Evolutionary conservation across 2,329 filamentous ascomycete genomes (phyloP).

Genomic region (Alternaria sp.): DNA sequence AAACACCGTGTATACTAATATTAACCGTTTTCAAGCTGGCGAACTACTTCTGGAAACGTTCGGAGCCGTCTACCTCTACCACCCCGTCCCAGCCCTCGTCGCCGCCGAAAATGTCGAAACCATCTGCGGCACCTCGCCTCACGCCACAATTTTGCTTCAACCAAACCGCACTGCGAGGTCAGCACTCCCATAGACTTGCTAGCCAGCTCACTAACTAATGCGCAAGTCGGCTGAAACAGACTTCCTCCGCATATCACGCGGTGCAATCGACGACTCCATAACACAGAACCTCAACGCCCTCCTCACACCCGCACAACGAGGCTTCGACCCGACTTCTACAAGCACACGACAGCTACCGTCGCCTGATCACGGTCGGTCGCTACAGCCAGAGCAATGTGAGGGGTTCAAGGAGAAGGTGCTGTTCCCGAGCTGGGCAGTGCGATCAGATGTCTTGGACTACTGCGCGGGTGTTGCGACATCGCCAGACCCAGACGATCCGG

Average conservation of each 20-base stretch:
- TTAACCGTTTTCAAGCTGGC: conserved; percentile 30
- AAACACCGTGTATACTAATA: neutral
- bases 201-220: conserved; percentile 45
- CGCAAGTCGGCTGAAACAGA: conserved; percentile 60
- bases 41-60: conserved; percentile 38
- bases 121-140: conserved; percentile 48
- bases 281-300: conserved; percentile 91
- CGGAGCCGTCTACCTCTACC: conserved; percentile 15
- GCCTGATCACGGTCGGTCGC: conserved; percentile 53
- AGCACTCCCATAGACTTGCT: conserved; percentile 1
- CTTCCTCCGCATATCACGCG: conserved; percentile 85
- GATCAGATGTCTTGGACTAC: conserved; percentile 85
- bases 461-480: conserved; percentile 87
- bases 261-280: conserved; percentile 90
- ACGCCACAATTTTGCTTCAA: conserved; percentile 61
- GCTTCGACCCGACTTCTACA: conserved; percentile 83
- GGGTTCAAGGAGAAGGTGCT: conserved; percentile 78
- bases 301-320: conserved; percentile 71
- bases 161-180: conserved; percentile 58
- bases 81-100: conserved; percentile 5
- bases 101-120: conserved; percentile 48
- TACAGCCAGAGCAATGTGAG: conserved; percentile 69
- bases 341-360: conserved; percentile 64
- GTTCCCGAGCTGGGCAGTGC: conserved; percentile 86
- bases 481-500: conserved; percentile 86